Percentiles rank a stretch among this genome's conserved stretches.
Conservation (phyloP, 495 filamentous ascomycete genomes). For the Aspergillus mulundensis region DNA sequence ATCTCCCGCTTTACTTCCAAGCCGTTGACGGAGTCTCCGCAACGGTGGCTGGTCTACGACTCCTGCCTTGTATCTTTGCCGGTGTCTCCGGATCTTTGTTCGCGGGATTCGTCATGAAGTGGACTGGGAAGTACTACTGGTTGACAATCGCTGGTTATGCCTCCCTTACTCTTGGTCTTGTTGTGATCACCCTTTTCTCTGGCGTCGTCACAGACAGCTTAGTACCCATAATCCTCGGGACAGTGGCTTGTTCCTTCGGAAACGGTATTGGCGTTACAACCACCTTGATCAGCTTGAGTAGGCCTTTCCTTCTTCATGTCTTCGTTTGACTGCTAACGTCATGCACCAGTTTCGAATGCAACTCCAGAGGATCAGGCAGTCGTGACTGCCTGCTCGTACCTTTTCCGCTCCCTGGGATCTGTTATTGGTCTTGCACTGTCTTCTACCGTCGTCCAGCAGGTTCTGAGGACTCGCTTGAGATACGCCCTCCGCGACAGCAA, state of each 20-base stretch:
- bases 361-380: conserved; percentile 67
- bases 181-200: conserved; percentile 57
- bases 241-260: conserved; percentile 52
- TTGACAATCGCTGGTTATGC: conserved; percentile 60
- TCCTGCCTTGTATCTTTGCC: conserved; percentile 62
- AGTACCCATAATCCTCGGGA: conserved; percentile 52
- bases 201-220: conserved; percentile 44
- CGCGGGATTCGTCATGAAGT: conserved; percentile 68
- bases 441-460: conserved; percentile 70
- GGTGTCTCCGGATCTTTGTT: conserved; percentile 66
- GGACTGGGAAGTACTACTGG: conserved; percentile 74
- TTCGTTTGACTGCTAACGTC: neutral
- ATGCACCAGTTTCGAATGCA: conserved; percentile 63
- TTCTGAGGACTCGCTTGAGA: conserved; percentile 56
- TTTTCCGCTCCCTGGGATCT: conserved; percentile 80
- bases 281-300: conserved; percentile 59
- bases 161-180: conserved; percentile 47
- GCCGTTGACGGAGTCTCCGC: conserved; percentile 65
- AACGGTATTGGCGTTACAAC: conserved; percentile 70
- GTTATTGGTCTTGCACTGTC: conserved; percentile 68
- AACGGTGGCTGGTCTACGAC: conserved; percentile 57
- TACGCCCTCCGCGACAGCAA: conserved; percentile 49
- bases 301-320: conserved; percentile 18
- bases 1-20: conserved; percentile 77
- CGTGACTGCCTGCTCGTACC: conserved; percentile 78